Evolutionary conservation across 2,329 filamentous ascomycete species (phyloP).

Genomic region (Myotisia sp.): DNA sequence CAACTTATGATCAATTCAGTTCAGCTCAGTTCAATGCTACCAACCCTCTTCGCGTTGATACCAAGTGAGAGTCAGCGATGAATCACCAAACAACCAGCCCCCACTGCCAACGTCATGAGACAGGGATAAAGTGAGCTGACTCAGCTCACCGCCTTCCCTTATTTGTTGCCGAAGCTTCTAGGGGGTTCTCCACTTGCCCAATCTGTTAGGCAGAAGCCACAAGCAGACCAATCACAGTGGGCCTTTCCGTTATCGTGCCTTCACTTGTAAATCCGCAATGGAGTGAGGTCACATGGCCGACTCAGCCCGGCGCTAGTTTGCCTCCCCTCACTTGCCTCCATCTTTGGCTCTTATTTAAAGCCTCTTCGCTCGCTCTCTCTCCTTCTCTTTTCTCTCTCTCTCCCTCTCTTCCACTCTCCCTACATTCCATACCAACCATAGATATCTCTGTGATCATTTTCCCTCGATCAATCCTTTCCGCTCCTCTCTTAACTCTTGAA

Average conservation of each 20-base stretch:
- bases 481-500: background rate
- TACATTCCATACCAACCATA: constrained; percentile 8
- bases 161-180: constrained; percentile 2
- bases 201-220: background rate
- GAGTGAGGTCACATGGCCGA: too few relatives aligned
- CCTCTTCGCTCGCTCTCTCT: constrained; percentile 13
- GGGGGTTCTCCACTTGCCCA: background rate
- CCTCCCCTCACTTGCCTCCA: constrained; percentile 11
- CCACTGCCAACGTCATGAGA: too few relatives aligned
- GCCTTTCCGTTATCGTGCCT: too few relatives aligned
- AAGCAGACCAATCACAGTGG: background rate
- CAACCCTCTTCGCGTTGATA: too few relatives aligned
- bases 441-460: constrained; percentile 12
- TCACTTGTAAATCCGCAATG: too few relatives aligned
- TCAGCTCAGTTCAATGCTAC: too few relatives aligned
- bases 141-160: background rate
- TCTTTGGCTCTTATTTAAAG: constrained; percentile 12
- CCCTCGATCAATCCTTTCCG: constrained; percentile 2
- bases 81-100: too few relatives aligned
- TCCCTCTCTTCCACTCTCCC: constrained; percentile 9
- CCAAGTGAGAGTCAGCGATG: too few relatives aligned
- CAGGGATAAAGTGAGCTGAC: too few relatives aligned
- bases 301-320: constrained; percentile 18
- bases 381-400: constrained; percentile 11
- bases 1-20: too few relatives aligned